A percentile compares a stretch with the other conserved stretches of the same genome.
Evolutionary conservation across 2,329 filamentous ascomycete genomes (phyloP).

Genomic region (Endoconidiophora polonica): DNA sequence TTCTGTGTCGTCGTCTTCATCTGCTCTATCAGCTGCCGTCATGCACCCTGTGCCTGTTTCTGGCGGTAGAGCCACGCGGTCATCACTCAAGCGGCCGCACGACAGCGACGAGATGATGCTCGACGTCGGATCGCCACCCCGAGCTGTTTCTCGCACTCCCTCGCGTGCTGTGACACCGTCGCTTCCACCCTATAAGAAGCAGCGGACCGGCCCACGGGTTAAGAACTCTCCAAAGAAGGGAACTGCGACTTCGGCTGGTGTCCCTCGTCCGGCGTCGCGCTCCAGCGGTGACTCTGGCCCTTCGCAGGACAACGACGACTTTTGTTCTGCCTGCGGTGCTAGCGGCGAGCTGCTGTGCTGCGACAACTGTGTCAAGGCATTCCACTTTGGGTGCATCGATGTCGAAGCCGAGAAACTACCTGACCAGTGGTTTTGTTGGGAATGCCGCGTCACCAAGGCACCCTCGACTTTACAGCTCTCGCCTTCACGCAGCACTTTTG

Average conservation of each 20-base stretch:
- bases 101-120: slow-evolving; percentile 35
- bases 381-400: slow-evolving; percentile 78
- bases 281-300: background rate
- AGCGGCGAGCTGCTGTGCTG: slow-evolving; percentile 81
- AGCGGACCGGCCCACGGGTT: slow-evolving; percentile 44
- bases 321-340: slow-evolving; percentile 71
- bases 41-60: background rate
- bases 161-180: slow-evolving; percentile 46
- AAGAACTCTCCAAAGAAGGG: slow-evolving; percentile 69
- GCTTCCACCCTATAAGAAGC: slow-evolving; percentile 40
- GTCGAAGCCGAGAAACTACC: slow-evolving; percentile 50
- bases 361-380: slow-evolving; percentile 78
- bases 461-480: slow-evolving; percentile 7
- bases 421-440: slow-evolving; percentile 74
- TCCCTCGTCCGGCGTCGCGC: slow-evolving; percentile 42
- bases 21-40: background rate
- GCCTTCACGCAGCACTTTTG: slow-evolving; percentile 36
- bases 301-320: slow-evolving; percentile 69
- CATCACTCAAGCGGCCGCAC: slow-evolving; percentile 34
- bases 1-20: background rate
- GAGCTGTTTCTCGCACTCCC: slow-evolving; percentile 29
- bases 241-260: slow-evolving; percentile 48
- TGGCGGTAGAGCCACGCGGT: slow-evolving; percentile 15
- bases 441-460: slow-evolving; percentile 36
- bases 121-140: slow-evolving; percentile 30